These are phyloP conservation scores for Neurospora tetraspora DNA, from an alignment of 495 filamentous ascomycete genomes.

Conservation along the genomic window DNA sequence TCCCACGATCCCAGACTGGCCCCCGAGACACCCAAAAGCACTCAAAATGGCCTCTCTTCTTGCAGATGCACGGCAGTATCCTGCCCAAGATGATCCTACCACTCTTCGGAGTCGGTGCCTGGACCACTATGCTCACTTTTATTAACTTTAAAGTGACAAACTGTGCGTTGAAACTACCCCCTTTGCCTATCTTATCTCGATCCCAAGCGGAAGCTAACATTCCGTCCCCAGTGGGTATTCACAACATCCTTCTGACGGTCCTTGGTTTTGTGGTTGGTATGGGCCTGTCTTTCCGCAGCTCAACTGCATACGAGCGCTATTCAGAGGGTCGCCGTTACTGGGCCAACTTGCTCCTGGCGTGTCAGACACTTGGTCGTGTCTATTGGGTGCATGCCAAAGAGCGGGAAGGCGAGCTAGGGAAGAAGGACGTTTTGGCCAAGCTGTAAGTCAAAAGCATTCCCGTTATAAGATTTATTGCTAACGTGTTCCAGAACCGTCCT, in stretches of 20 bases:
- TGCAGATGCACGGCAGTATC: conserved; percentile 74
- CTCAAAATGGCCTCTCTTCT: conserved; percentile 71
- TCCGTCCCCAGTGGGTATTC: conserved; percentile 41
- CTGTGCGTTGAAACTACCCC: conserved; percentile 34
- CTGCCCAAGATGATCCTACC: conserved; percentile 73
- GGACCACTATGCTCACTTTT: conserved; percentile 59
- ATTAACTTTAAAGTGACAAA: conserved; percentile 31
- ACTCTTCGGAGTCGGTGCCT: conserved; percentile 52
- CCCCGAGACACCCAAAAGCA: conserved; percentile 65
- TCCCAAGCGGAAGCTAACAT: neutral
- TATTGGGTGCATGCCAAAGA: conserved; percentile 71
- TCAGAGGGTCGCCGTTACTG: conserved; percentile 69
- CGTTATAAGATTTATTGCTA: neutral
- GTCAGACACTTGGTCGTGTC: conserved; percentile 62
- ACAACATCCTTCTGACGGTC: conserved; percentile 66
- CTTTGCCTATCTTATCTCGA: neutral
- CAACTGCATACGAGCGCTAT: conserved; percentile 79
- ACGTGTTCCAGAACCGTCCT: conserved; percentile 49
- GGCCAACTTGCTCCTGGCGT: conserved; percentile 60
- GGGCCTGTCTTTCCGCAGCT: conserved; percentile 71
- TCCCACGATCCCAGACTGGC: conserved; percentile 30
- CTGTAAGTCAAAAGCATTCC: conserved; percentile 28
- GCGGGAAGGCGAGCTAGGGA: conserved; percentile 49
- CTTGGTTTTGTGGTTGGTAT: conserved; percentile 85
- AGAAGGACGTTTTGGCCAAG: conserved; percentile 64